These are phyloP conservation scores for Cyclaneusma minus DNA, from an alignment of 2,329 filamentous ascomycete genomes.

Conservation along the genomic window DNA sequence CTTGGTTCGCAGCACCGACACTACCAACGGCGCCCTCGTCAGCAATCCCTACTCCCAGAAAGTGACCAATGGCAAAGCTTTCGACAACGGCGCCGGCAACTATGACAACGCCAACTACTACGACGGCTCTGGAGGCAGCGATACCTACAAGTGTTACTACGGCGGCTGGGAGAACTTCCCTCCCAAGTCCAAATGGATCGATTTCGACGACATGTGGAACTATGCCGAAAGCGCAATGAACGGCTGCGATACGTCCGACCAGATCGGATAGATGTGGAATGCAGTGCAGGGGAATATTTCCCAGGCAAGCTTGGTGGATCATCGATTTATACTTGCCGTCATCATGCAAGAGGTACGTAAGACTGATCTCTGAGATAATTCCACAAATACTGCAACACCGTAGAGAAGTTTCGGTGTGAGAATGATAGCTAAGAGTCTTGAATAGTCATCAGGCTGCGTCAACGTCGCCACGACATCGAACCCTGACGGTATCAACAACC, in stretches of 20 bases:
- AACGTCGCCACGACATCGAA: slow-evolving; percentile 10
- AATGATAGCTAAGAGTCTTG: neutral
- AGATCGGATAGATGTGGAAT: slow-evolving; percentile 10
- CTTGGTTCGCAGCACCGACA: too few species aligned
- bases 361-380: too few species aligned
- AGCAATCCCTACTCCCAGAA: too few species aligned
- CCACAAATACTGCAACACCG: neutral
- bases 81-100: slow-evolving; percentile 6
- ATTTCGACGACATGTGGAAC: slow-evolving; percentile 14
- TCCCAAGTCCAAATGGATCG: slow-evolving; percentile 11
- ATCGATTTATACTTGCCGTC: slow-evolving; percentile 19
- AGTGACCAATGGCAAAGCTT: slow-evolving; percentile 6
- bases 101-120: slow-evolving; percentile 9
- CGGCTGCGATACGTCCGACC: slow-evolving; percentile 5
- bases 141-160: slow-evolving; percentile 17
- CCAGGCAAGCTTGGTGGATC: slow-evolving; percentile 12
- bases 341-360: slow-evolving; percentile 17
- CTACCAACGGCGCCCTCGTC: too few species aligned
- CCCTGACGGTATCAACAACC: slow-evolving; percentile 1
- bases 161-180: slow-evolving; percentile 13
- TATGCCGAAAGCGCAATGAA: slow-evolving; percentile 7
- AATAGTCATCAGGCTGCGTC: slow-evolving; percentile 13
- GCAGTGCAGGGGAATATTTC: slow-evolving; percentile 13
- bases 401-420: neutral
- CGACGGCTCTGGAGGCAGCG: slow-evolving; percentile 7